Evolutionary conservation across 306 rosid species (phyloP).

Genomic region (Corylus heterophylla): DNA sequence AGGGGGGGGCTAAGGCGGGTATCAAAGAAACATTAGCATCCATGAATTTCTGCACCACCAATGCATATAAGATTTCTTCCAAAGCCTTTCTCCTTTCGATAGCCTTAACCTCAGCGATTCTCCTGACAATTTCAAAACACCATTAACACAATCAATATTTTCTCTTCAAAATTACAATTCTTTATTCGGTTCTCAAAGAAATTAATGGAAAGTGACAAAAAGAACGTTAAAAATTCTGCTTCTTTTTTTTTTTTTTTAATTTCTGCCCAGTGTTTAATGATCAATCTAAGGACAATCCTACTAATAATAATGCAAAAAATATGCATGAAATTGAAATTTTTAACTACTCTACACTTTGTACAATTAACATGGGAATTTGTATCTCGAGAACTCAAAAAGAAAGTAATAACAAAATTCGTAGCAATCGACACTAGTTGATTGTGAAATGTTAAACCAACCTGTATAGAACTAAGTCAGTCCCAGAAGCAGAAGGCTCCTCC

Average conservation of each 20-base stretch:
- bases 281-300: not conserved
- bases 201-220: not conserved
- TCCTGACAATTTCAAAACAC: slow-evolving; percentile 48
- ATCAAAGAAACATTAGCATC: slow-evolving; percentile 71
- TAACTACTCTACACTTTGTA: too few relatives aligned
- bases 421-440: slow-evolving; percentile 13
- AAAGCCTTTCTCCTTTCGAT: slow-evolving; percentile 74
- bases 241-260: not conserved
- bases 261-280: not conserved
- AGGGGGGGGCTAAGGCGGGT: slow-evolving; percentile 54
- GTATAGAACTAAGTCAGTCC: slow-evolving; percentile 79
- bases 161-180: slow-evolving; percentile 1
- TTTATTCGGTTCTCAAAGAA: not conserved
- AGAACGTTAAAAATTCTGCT: too few relatives aligned
- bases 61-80: slow-evolving; percentile 79
- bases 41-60: slow-evolving; percentile 89
- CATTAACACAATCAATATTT: slow-evolving; percentile 2
- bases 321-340: not conserved
- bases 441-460: slow-evolving; percentile 44
- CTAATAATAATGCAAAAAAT: not conserved
- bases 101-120: slow-evolving; percentile 90
- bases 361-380: too few relatives aligned
- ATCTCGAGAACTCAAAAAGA: not conserved
- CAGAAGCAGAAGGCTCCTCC: slow-evolving; percentile 56
- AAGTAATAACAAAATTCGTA: not conserved